Percentiles rank a stretch among this genome's conserved stretches.
phyloP scores from a whole-genome alignment of 306 rosid species.

The Trichosanthes truncata region DNA sequence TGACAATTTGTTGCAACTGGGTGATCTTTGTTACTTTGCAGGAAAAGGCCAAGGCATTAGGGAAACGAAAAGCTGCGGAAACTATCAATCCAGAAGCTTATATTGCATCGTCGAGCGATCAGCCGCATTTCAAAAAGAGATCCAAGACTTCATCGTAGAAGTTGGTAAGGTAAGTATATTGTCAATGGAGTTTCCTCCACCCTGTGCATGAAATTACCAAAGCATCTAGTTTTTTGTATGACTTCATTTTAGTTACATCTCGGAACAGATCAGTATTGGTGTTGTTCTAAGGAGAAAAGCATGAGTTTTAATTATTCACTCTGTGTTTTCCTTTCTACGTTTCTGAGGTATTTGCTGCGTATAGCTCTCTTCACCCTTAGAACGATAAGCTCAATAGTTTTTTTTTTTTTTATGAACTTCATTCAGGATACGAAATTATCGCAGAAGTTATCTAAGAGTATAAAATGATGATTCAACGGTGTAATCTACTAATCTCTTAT shows the following conservation, averaged over 20 bases:
- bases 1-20: not conserved
- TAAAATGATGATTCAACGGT: not conserved
- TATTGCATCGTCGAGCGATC: conserved; percentile 36
- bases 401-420: no score
- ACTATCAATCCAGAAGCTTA: conserved; percentile 49
- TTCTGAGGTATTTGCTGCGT: no score
- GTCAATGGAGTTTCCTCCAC: no score
- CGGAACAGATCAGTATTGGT: not conserved
- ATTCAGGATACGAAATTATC: not conserved
- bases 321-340: not conserved
- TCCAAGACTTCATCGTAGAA: conserved; percentile 3
- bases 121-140: conserved; percentile 42
- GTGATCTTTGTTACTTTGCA: conserved; percentile 18
- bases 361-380: no score
- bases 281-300: not conserved
- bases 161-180: not conserved
- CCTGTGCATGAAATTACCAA: no score
- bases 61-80: conserved; percentile 44
- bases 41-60: conserved; percentile 59
- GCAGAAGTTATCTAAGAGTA: not conserved
- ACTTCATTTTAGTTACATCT: not conserved
- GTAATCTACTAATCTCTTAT: not conserved
- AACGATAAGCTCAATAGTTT: no score
- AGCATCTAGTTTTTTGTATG: not conserved
- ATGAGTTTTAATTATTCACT: not conserved